Conservation (phyloP, 1,284 basidiomycete species). For the Tremellales sp. region DNA sequence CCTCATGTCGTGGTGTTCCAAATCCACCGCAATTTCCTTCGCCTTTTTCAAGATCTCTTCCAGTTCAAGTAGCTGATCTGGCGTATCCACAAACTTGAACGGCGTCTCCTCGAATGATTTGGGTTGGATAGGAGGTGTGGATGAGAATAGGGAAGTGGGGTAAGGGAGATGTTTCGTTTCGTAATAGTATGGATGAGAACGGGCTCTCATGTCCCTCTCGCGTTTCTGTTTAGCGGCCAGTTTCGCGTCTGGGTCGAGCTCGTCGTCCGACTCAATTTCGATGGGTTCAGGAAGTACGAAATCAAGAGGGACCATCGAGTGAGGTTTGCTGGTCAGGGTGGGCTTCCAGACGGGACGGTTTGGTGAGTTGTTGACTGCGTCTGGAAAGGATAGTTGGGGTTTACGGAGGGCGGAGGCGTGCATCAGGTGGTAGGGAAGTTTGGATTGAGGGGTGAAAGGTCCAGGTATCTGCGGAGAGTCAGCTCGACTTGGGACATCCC, state of each 20-base stretch:
- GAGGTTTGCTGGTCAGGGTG: constrained; percentile 60
- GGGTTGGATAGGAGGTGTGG: constrained; percentile 52
- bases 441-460: constrained; percentile 22
- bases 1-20: constrained; percentile 87
- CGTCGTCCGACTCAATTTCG: constrained; percentile 17
- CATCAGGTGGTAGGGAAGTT: constrained; percentile 52
- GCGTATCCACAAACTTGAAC: constrained; percentile 69
- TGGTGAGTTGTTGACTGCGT: constrained; percentile 57
- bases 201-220: constrained; percentile 12
- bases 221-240: constrained; percentile 7
- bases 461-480: constrained; percentile 26
- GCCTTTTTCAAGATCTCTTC: constrained; percentile 61
- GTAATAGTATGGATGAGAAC: constrained; percentile 71
- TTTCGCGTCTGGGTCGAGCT: constrained; percentile 7
- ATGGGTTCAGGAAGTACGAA: constrained; percentile 20
- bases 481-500: neutral
- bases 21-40: constrained; percentile 85
- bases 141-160: constrained; percentile 64
- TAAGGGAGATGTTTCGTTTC: constrained; percentile 71
- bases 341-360: constrained; percentile 58
- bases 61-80: constrained; percentile 59
- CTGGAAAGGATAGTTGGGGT: constrained; percentile 70
- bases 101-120: constrained; percentile 64
- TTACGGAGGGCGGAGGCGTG: constrained; percentile 69
- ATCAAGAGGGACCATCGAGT: constrained; percentile 72